A percentile compares a stretch with the other conserved stretches of the same genome.
phyloP scores from a whole-genome alignment of 2,329 filamentous ascomycete species.

The Ophiostoma fasciatum region DNA sequence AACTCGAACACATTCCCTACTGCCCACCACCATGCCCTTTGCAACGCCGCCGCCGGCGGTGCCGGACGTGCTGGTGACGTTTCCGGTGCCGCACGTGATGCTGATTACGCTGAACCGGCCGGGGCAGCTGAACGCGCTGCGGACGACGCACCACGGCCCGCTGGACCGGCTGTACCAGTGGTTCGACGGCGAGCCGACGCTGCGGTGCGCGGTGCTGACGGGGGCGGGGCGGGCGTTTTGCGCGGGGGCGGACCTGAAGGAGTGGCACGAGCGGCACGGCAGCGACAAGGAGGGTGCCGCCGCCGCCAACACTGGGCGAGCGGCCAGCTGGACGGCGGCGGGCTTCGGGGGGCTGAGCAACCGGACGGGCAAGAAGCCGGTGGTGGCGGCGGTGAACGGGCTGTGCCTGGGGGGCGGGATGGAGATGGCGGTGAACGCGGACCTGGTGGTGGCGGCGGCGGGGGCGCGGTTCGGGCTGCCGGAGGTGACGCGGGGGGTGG shows the following conservation, averaged over 20 bases:
- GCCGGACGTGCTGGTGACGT: slow-evolving; percentile 27
- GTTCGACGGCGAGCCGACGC: slow-evolving; percentile 46
- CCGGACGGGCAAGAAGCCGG: slow-evolving; percentile 54
- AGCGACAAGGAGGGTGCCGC: too few relatives aligned
- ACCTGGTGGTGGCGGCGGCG: slow-evolving; percentile 50
- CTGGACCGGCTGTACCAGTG: slow-evolving; percentile 33
- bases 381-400: slow-evolving; percentile 65
- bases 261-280: slow-evolving; percentile 37
- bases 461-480: slow-evolving; percentile 52
- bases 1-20: not conserved
- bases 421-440: slow-evolving; percentile 61
- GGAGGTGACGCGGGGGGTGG: slow-evolving; percentile 56
- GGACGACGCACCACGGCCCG: slow-evolving; percentile 29
- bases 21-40: slow-evolving; percentile 12
- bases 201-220: slow-evolving; percentile 49
- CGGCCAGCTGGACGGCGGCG: slow-evolving; percentile 20
- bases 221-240: slow-evolving; percentile 51
- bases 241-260: slow-evolving; percentile 52
- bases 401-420: slow-evolving; percentile 61
- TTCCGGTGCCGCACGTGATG: slow-evolving; percentile 38
- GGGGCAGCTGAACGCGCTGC: slow-evolving; percentile 42
- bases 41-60: slow-evolving; percentile 25
- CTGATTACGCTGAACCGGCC: slow-evolving; percentile 47
- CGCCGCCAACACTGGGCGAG: not conserved
- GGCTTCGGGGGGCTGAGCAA: slow-evolving; percentile 56